Base-by-base conservation (phyloP, 2,329 filamentous ascomycete species). In the Berkeleyomyces basicola region DNA sequence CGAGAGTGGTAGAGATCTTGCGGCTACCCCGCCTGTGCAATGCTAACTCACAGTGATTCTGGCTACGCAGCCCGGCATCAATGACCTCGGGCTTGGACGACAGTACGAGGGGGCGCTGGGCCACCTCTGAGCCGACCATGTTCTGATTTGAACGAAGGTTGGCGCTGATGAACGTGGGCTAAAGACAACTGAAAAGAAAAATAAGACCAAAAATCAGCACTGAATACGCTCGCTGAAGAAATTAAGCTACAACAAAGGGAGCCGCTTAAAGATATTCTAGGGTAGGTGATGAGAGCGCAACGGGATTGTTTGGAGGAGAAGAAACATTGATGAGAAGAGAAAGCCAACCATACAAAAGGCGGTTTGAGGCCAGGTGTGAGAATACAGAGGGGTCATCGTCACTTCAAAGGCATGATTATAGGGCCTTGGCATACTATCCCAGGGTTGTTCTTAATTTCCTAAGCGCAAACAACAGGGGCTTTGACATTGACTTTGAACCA, bases 61-160 rank as follows among this genome's bases (percentile, higher is more conserved):
- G 76, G 71, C 86, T 90, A 72, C 82, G 83, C 71, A 95, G 76
- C 59, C 91, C 91, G 61, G 91, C 91, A 72, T 91, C 87, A 3
- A 72, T 72, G 36, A 69, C 68, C 47, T 71, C 68, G 59, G 68
- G 68, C 57, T 67, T 66, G 59, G 68, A 70, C 49, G 49, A 33
- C 40, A 23, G 57, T n/a, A 46, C 23, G 23, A 23, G 33, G 42
- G 46, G 23, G 37, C 53, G 10, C 42, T 47, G 53, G 57, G 64
- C 49, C 33, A 33, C 46, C 39, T 62, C 59, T 59, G 65, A 40
- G 43, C 57, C 57, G 58, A 58, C 43, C 63, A 61, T 55, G 10
- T 55, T 55, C 33, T 11, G 11, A 14, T 55, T 4, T 55, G 37
- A 7, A 14, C 23, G 14, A 7, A 33, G 23, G 31, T n/a, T n/a